A percentile compares a stretch with the other conserved stretches of the same genome.
phyloP scores from a whole-genome alignment of 116 monocot species.

The Iris pallida region DNA sequence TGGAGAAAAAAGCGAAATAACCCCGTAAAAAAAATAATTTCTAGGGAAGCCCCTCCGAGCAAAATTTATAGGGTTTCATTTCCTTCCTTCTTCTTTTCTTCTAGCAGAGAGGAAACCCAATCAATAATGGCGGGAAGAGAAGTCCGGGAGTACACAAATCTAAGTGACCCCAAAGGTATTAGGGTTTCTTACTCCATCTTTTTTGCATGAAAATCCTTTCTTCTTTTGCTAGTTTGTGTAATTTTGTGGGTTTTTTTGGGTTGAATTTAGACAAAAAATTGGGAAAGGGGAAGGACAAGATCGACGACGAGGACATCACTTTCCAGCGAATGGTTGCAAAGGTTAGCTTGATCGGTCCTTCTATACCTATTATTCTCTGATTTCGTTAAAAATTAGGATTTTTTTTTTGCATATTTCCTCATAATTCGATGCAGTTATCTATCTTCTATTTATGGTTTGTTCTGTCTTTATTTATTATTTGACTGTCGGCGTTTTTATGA shows the following conservation, averaged over 20 bases:
- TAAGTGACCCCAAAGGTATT: slow-evolving; percentile 50
- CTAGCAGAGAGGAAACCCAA: neutral
- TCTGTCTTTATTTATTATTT: too few relatives aligned
- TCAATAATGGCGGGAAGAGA: slow-evolving; percentile 35
- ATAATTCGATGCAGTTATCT: too few relatives aligned
- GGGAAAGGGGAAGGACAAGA: slow-evolving; percentile 55
- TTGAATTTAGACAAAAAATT: slow-evolving; percentile 29
- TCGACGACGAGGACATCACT: slow-evolving; percentile 52
- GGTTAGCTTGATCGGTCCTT: slow-evolving; percentile 45
- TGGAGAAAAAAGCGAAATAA: too few relatives aligned
- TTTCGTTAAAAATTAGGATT: neutral
- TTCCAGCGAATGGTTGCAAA: slow-evolving; percentile 56
- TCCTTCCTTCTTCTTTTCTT: too few relatives aligned
- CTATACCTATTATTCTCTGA: slow-evolving; percentile 1
- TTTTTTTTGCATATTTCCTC: too few relatives aligned
- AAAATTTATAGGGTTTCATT: too few relatives aligned
- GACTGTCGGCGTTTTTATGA: too few relatives aligned
- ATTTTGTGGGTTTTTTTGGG: neutral
- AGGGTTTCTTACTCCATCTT: neutral
- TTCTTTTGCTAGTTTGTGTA: neutral
- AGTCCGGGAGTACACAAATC: slow-evolving; percentile 52
- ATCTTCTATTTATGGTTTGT: too few relatives aligned
- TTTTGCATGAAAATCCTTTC: neutral
- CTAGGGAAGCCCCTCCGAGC: too few relatives aligned
- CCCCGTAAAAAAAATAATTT: too few relatives aligned